phyloP scores from a whole-genome alignment of 306 rosid genomes.

The Medicago arabica region DNA sequence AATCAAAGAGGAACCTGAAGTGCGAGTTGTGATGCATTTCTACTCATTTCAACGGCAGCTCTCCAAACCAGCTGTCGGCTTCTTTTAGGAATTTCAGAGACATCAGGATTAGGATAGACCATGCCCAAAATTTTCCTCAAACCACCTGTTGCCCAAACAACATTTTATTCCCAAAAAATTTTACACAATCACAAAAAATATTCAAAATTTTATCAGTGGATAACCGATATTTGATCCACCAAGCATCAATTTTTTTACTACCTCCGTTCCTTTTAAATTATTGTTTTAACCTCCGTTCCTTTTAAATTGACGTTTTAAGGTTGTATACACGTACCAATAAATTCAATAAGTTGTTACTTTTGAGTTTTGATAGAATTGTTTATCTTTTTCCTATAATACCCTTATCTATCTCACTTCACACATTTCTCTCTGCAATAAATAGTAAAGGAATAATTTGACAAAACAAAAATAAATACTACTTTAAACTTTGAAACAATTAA shows the following conservation, averaged over 20 bases:
- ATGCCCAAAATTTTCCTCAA: constrained; percentile 65
- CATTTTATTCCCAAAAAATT: constrained; percentile 29
- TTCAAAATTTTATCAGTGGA: background rate
- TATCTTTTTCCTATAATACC: background rate
- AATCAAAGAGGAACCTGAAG: constrained; percentile 67
- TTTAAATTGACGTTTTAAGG: background rate
- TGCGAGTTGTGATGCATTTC: constrained; percentile 79
- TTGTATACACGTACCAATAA: background rate
- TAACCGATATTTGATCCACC: constrained; percentile 3
- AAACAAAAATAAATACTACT: background rate
- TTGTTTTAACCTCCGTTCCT: too few relatives aligned
- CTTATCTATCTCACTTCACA: background rate
- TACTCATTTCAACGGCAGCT: constrained; percentile 84
- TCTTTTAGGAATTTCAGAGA: constrained; percentile 81
- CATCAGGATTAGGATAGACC: constrained; percentile 75
- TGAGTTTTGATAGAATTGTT: constrained; percentile 1
- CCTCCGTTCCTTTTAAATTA: background rate
- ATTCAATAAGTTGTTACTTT: background rate
- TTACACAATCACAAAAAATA: constrained; percentile 18
- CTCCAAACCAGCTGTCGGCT: constrained; percentile 87
- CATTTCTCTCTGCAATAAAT: background rate
- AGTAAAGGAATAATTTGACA: background rate
- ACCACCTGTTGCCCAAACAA: constrained; percentile 67
- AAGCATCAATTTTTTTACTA: constrained; percentile 17
- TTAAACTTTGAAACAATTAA: background rate